Evolutionary conservation across 164 flowering plant species (phyloP).

Genomic region (Protea cynaroides): DNA sequence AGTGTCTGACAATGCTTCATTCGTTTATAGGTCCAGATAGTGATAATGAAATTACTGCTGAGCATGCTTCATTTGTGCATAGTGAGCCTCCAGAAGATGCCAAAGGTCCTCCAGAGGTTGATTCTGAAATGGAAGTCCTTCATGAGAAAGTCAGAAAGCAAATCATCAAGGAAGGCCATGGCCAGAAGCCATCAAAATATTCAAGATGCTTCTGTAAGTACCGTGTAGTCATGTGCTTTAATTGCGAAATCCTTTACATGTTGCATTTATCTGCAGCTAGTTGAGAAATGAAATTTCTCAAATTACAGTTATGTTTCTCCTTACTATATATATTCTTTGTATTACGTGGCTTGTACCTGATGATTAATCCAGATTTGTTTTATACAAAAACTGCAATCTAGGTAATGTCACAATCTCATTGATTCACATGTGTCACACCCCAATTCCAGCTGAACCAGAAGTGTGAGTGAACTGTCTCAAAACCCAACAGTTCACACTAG

Average conservation of each 20-base stretch:
- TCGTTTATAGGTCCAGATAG: conserved; percentile 33
- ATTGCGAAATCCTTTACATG: background rate
- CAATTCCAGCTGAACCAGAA: no score
- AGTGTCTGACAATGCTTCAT: no score
- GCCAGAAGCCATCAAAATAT: conserved; percentile 73
- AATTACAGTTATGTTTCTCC: no score
- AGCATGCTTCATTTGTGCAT: conserved; percentile 54
- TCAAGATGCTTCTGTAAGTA: conserved; percentile 91
- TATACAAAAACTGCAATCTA: no score
- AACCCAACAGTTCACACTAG: no score
- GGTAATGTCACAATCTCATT: no score
- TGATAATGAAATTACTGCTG: conserved; percentile 58
- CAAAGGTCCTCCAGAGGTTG: conserved; percentile 65
- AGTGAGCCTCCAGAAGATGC: conserved; percentile 61
- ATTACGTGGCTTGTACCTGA: no score
- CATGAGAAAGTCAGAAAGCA: conserved; percentile 89
- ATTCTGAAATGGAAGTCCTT: conserved; percentile 57
- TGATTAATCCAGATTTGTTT: no score
- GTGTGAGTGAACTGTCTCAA: no score
- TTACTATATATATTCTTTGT: no score
- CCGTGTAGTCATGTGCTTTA: background rate
- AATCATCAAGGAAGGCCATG: conserved; percentile 92
- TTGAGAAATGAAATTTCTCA: background rate
- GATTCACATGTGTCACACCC: no score
- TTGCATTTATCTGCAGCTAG: background rate